phyloP scores from a whole-genome alignment of 441 rosid species.

The Brassica hybrid region DNA sequence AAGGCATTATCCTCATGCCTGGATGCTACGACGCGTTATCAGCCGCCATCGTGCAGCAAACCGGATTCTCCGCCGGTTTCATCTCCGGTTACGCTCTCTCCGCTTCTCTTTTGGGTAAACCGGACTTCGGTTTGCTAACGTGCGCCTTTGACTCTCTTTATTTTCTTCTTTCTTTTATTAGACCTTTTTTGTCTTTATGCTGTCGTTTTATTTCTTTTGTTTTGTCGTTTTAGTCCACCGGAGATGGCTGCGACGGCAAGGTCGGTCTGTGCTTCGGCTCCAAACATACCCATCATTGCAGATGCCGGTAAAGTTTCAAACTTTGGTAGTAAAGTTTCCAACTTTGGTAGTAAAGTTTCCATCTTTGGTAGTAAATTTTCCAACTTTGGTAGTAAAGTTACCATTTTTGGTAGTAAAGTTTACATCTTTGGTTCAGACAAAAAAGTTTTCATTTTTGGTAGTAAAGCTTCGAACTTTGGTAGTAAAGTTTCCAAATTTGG shows the following conservation, averaged over 20 bases:
- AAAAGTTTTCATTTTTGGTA: too few species aligned
- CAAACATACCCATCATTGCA: slow-evolving; percentile 47
- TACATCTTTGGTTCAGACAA: neutral
- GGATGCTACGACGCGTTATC: slow-evolving; percentile 59
- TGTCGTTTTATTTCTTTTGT: slow-evolving; percentile 18
- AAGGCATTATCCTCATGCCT: slow-evolving; percentile 50
- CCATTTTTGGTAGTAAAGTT: neutral
- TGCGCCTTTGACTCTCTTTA: slow-evolving; percentile 18
- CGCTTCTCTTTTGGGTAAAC: slow-evolving; percentile 52
- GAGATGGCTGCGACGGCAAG: slow-evolving; percentile 60
- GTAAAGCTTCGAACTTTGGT: neutral
- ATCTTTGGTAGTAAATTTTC: neutral
- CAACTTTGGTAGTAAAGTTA: neutral
- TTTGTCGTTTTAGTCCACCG: slow-evolving; percentile 46
- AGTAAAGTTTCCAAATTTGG: neutral
- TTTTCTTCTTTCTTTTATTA: too few species aligned
- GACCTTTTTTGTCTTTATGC: neutral
- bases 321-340: neutral
- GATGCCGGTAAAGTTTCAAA: slow-evolving; percentile 48
- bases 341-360: neutral
- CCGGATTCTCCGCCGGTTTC: slow-evolving; percentile 50
- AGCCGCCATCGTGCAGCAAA: slow-evolving; percentile 46
- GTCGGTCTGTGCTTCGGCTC: slow-evolving; percentile 53
- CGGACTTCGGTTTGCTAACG: slow-evolving; percentile 53
- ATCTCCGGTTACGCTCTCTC: slow-evolving; percentile 54